Percentiles rank a stretch among this genome's conserved stretches.
These are phyloP conservation scores for Piper betle DNA, from an alignment of 164 flowering plant genomes.

Conservation along the genomic window DNA sequence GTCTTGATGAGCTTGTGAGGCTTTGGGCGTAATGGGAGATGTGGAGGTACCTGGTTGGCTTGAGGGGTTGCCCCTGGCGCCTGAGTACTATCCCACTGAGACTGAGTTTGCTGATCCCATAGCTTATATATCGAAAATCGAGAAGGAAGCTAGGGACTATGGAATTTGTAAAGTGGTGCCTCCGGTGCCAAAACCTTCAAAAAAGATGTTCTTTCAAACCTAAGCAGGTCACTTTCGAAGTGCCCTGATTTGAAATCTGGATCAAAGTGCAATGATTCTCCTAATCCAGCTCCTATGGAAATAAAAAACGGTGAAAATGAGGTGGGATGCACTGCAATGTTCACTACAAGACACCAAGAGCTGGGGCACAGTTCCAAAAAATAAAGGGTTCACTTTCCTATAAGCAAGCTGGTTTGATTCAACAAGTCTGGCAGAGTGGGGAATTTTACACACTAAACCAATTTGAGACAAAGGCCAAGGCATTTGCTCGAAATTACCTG, in stretches of 20 bases:
- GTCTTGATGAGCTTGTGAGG: not conserved
- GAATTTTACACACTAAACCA: conserved; percentile 79
- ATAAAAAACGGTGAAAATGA: conserved; percentile 18
- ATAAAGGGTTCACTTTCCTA: conserved; percentile 21
- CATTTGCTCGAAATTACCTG: conserved; percentile 49
- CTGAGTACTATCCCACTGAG: conserved; percentile 76
- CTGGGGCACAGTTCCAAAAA: conserved; percentile 48
- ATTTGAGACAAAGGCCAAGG: conserved; percentile 81
- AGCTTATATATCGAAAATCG: conserved; percentile 92
- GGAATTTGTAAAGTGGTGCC: conserved; percentile 95
- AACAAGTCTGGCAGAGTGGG: conserved; percentile 99
- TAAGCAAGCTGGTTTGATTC: conserved; percentile 23
- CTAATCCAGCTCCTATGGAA: conserved; percentile 10
- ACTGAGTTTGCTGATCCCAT: conserved; percentile 98
- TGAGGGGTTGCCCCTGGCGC: conserved; percentile 72
- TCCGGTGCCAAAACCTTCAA: conserved; percentile 83
- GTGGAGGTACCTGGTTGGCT: conserved; percentile 77
- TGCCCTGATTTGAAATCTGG: conserved; percentile 46
- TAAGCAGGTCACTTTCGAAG: conserved; percentile 63
- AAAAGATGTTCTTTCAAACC: conserved; percentile 52
- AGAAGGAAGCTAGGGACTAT: conserved; percentile 86
- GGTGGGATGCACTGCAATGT: conserved; percentile 47
- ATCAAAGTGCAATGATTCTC: conserved; percentile 3
- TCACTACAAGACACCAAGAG: conserved; percentile 93
- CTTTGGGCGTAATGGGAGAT: conserved; percentile 37